Evolutionary conservation across 306 rosid species (phyloP).

Genomic region (Quercus wislizeni): DNA sequence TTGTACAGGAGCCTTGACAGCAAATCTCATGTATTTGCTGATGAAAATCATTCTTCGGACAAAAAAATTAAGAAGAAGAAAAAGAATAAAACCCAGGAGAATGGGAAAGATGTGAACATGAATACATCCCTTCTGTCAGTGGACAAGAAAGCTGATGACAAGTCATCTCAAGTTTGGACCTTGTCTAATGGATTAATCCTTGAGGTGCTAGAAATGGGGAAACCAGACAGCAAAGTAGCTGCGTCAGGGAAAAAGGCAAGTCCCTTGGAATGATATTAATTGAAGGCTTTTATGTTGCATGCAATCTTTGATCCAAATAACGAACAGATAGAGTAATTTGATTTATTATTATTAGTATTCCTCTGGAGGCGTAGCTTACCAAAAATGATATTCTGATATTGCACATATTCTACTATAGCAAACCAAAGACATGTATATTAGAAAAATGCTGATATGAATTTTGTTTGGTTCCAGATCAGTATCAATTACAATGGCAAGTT

Average conservation of each 20-base stretch:
- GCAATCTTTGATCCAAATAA: background rate
- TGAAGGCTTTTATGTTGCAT: background rate
- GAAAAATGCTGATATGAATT: conserved; percentile 5
- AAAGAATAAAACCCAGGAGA: conserved; percentile 44
- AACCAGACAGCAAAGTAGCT: conserved; percentile 63
- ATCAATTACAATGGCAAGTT: conserved; percentile 60
- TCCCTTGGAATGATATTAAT: conserved; percentile 13
- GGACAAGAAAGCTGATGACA: conserved; percentile 27
- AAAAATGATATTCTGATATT: background rate
- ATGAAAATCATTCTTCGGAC: conserved; percentile 36
- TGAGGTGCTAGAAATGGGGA: conserved; percentile 63
- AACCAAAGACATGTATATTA: background rate
- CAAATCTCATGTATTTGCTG: conserved; percentile 25
- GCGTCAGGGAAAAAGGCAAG: conserved; percentile 61
- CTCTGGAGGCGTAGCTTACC: background rate
- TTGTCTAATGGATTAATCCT: conserved; percentile 54
- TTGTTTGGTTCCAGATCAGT: conserved; percentile 61
- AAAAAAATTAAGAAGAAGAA: conserved; percentile 53
- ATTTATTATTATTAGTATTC: background rate
- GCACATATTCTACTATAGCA: background rate
- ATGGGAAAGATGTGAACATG: conserved; percentile 28
- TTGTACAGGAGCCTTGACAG: conserved; percentile 36
- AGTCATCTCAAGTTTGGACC: conserved; percentile 42
- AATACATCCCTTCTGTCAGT: conserved; percentile 24
- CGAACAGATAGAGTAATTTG: background rate